A percentile compares a stretch with the other conserved stretches of the same genome.
Evolutionary conservation across 2,329 filamentous ascomycete species (phyloP).

Genomic region (Aspergillus vadensis): DNA sequence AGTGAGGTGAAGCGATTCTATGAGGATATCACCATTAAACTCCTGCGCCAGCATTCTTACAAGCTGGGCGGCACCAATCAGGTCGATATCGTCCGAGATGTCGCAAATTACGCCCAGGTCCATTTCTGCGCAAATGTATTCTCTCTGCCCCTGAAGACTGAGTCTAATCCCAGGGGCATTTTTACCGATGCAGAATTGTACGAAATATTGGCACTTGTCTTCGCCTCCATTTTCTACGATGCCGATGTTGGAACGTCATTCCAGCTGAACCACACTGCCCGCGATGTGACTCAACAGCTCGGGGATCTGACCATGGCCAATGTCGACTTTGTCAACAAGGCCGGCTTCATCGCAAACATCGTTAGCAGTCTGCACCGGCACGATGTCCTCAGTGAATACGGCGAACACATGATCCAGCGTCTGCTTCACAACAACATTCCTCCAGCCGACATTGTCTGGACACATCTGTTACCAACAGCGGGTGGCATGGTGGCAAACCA

Average conservation of each 20-base stretch:
- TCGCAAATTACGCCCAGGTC: constrained; percentile 56
- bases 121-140: constrained; percentile 59
- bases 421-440: constrained; percentile 52
- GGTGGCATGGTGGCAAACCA: constrained; percentile 60
- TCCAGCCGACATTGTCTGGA: constrained; percentile 56
- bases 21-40: constrained; percentile 49
- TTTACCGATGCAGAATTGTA: constrained; percentile 59
- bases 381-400: constrained; percentile 54
- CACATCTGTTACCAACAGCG: constrained; percentile 60
- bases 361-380: constrained; percentile 45
- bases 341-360: constrained; percentile 44
- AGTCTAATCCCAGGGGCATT: constrained; percentile 52
- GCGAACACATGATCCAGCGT: constrained; percentile 57
- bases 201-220: constrained; percentile 55
- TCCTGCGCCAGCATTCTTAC: constrained; percentile 50
- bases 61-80: constrained; percentile 48
- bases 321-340: constrained; percentile 48
- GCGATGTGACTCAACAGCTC: constrained; percentile 51
- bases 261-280: constrained; percentile 52
- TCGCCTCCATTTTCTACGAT: constrained; percentile 58
- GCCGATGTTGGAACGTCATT: constrained; percentile 56
- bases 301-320: constrained; percentile 54
- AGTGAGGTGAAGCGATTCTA: constrained; percentile 51
- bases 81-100: constrained; percentile 52
- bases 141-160: constrained; percentile 58